phyloP scores from a whole-genome alignment of 139 green algal species.

The Tetraselmis chui region DNA sequence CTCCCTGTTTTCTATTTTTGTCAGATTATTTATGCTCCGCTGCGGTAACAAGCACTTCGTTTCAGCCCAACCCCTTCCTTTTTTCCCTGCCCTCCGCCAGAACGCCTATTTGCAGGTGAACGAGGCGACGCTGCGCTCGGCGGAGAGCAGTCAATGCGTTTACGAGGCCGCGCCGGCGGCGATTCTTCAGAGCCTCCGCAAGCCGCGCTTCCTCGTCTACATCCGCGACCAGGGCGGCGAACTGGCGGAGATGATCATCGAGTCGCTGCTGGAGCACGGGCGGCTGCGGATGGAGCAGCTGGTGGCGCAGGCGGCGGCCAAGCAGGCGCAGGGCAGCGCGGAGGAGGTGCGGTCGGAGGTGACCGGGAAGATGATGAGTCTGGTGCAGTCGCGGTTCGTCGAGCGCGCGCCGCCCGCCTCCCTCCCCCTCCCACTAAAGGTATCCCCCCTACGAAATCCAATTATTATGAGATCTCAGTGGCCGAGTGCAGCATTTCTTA shows the following conservation, averaged over 20 bases:
- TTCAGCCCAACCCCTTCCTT: no score
- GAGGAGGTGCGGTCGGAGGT: not conserved
- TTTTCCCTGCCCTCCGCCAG: not conserved
- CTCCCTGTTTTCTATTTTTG: no score
- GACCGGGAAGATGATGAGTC: not conserved
- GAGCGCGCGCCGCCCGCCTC: not conserved
- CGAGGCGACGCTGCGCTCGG: not conserved
- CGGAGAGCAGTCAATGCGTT: not conserved
- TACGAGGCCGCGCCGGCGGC: not conserved
- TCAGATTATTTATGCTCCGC: no score
- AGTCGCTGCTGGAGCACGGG: not conserved
- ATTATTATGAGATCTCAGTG: no score
- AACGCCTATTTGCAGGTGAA: not conserved
- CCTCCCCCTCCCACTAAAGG: not conserved
- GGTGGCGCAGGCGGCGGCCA: not conserved
- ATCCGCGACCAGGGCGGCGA: not conserved
- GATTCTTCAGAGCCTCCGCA: not conserved
- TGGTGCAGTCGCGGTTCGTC: not conserved
- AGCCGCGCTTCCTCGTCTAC: not conserved
- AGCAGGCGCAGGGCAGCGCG: not conserved
- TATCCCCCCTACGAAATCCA: not conserved
- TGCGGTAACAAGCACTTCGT: no score
- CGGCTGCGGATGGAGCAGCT: not conserved
- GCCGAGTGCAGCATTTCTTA: no score
- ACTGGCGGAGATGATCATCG: not conserved